Base-by-base conservation (phyloP, 805 yeast genomes). In the Suhomyces emberorum region DNA sequence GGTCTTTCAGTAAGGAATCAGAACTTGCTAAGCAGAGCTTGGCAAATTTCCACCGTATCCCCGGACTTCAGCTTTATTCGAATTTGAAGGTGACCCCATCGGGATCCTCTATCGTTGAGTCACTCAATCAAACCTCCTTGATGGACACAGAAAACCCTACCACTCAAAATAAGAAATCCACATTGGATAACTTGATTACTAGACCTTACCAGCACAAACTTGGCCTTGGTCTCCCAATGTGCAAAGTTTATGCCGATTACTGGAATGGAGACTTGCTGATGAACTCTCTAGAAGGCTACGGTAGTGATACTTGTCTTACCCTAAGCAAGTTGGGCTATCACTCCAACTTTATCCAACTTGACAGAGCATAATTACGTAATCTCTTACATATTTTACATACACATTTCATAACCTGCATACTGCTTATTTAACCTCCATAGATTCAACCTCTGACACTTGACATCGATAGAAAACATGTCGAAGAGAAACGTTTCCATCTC, bases 231-330 rank as follows among this genome's bases (percentile, higher is more conserved):
- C 65, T 91, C 42, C 96, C 98, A 0, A 80, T 91, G 83, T 84
- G 96, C 51, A 81, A 86, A 48, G 87, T 89, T 0, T 91, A 91
- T 54, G 87, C 95, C 0, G 97, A 91, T 49, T 91, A 91, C 59
- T 91, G 98, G 98, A 93, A 89, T 49, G 98, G 98, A 5, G 85
- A 83, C 34, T 60, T 91, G 34, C 81, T 80, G 41, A 76, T 91
- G 72, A 81, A 81, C 48, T 82, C 95, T 0, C 65, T 91, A 34
- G 91, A 88, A 41, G 97, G 96, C 2, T 87, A 83, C 49, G 98
- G 98, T 2, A 79, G 93, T 24, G 98, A 91, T 54, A 88, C 91
- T 0, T 81, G 83, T 41, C 63, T 93, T 52, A 79, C 83, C 21
- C 64, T 91, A 41, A 83, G 88, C 20, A 85, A 87, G 55, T 70